Base-by-base conservation (phyloP, 257 asterid genomes). In the Cordia subcordata region DNA sequence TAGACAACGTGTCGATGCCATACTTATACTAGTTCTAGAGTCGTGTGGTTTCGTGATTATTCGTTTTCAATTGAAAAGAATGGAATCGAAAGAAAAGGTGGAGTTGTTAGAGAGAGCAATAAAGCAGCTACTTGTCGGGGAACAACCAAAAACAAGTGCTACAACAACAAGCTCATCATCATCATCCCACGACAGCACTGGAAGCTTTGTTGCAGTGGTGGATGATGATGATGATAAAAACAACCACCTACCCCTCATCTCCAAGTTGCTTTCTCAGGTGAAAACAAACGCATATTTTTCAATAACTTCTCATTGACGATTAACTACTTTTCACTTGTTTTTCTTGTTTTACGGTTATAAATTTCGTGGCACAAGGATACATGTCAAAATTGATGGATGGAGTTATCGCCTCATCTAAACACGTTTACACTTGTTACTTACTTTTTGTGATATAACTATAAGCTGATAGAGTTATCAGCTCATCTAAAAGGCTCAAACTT, bases 181-280 rank as follows among this genome's bases (percentile, higher is more conserved):
- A 58, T 47, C 20, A 47, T 47, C 52, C 5, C 35, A 27, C 6
- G 35, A 27, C 35, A 27, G 4, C 6, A 27, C 35, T 14, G 64
- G 64, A 9, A 65, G 57, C 53, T 59, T 52, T 6, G 58, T 23
- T 61, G 58, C 61, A 16, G 66, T 59, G 13, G 61, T 47, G 11
- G 65, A 15, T 4, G 72, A 15, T 16, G 77, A 42, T 0, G 21
- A 44, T 11, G 46, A 45, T 16, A 54, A 35, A 38, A 50, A 40
- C 21, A 64, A 15, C 58, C 73, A 56, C 60, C 65, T 21, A 15
- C 72, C 39, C 35, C 70, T 75, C 20, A 76, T 72, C 70, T 58
- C 75, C 45, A 44, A 69, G 64, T 58, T 70, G 16, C 68, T 79
- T 10, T 69, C 75, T n/a, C 80, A 81, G 86, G 94, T 70, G 13